Base-by-base conservation (phyloP, 148 eudicot genomes). In the Dysphania ambrosioides region DNA sequence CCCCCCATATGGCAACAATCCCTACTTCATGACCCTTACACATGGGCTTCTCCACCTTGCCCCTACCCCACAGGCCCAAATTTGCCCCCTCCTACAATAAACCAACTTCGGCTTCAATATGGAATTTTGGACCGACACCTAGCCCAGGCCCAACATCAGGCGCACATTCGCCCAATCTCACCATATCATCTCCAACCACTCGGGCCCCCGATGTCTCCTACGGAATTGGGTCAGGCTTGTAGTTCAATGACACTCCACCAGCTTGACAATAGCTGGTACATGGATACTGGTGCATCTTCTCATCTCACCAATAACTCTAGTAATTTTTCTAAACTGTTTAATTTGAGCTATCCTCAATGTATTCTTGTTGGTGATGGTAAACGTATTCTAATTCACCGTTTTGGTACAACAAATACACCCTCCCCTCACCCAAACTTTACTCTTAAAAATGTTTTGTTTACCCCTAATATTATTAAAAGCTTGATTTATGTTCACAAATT, bases 391-490 rank as follows among this genome's bases (percentile, higher is more conserved):
- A 5, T 47, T 47, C 53, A 38, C 8, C 5, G 42, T 38, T 38
- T 3, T 38, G 42, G 42, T 3, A 4, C 4, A 4, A 38, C 42
- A 3, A 38, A 38, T 3, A 38, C 42, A 38, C 70, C 49, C n/a
- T 8, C 70, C 2, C 27, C 55, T 10, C 8, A 19, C 19, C 13
- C 27, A 21, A n/a, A 16, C n/a, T 13, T 66, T 1, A 24, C 35
- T 29, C 65, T 61, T 10, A 26, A 8, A 6, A 2, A 24, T 30
- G 65, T 61, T 16, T 34, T 61, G 26, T 12, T 24, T 30, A 36
- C 70, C 7, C 70, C 70, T n/a, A 36, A 66, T 0, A 34, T 66
- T 1, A 66, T 66, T 36, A 70, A 70, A 70, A 70, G 32, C 18
- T 27, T 53, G 1, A 51, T 70, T 2, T 60, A 32, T 8, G 67